phyloP scores from a whole-genome alignment of 2,329 filamentous ascomycete species.

The Beauveria varroae region DNA sequence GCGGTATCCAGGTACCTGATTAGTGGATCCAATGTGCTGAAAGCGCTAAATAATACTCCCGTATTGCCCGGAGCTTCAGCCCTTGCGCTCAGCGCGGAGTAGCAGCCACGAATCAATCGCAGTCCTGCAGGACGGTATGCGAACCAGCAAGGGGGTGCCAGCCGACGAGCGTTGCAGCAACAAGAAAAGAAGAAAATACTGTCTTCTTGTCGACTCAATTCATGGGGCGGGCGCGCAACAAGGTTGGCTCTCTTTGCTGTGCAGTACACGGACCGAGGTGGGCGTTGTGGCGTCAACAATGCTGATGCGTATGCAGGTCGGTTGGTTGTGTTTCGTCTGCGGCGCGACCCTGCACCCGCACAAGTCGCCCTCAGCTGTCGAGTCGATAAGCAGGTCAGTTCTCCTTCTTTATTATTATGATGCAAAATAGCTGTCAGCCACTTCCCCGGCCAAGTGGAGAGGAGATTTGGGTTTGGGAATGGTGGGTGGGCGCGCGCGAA shows the following conservation, averaged over 20 bases:
- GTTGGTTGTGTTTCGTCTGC: neutral
- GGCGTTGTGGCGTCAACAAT: neutral
- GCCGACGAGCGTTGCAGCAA: neutral
- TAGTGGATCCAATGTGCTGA: neutral
- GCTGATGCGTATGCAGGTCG: neutral
- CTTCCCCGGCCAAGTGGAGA: slow-evolving; percentile 1
- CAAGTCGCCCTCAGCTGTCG: slow-evolving; percentile 9
- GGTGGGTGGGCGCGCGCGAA: neutral
- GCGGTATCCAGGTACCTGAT: neutral
- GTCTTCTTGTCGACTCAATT: neutral
- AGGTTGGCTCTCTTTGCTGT: neutral
- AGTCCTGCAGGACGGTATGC: neutral
- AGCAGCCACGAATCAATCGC: slow-evolving; percentile 2
- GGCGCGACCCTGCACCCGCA: neutral
- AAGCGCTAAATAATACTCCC: neutral
- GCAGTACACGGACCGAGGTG: neutral
- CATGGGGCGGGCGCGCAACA: neutral
- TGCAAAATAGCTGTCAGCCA: neutral
- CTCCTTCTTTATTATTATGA: too few relatives aligned
- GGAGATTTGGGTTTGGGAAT: neutral
- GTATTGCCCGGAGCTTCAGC: too few relatives aligned
- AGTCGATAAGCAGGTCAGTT: neutral
- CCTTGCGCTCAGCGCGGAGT: neutral
- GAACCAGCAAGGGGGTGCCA: neutral
- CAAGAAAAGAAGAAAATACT: neutral